Base-by-base conservation (phyloP, 768 basidiomycete genomes). In the Leccinum subtestaceum region DNA sequence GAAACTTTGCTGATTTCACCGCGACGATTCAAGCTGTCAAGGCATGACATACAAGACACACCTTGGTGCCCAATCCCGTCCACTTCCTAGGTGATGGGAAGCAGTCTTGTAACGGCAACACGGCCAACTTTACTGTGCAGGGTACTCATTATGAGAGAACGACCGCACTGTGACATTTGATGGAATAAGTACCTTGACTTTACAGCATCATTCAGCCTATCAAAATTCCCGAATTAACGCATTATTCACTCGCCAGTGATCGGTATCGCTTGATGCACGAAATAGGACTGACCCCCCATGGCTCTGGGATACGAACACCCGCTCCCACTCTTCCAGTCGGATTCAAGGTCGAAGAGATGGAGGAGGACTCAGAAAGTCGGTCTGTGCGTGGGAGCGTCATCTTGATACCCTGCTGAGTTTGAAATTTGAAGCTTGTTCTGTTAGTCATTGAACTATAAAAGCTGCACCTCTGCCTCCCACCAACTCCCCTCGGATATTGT, bases 371-470 rank as follows among this genome's bases (percentile, higher is more conserved):
- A 9, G 29, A n/a, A 46, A 27, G 43, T 2, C 70, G 79, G 78
- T 73, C 78, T 61, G 77, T 80, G 80, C 79, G 79, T 80, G 79
- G 72, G 80, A 81, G 74, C 9, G 51, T 6, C 36, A 56, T 2
- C 0, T 38, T 55, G 55, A 70, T 62, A 53, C 52, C 27, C 13
- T 63, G 75, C 80, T 74, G 79, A 78, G 79, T 77, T 76, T 75
- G 70, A 78, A 78, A 62, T 70, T 73, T 60, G 63, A 70, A 72
- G 70, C 69, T 63, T 76, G 65, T 76, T 75, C 65, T 61, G 68
- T 71, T 63, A 57, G 67, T 56, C 63, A 76, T 73, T 70, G 67
- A 67, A 72, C 57, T 77, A 77, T 77, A 77, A 77, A 78, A 78
- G 76, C 65, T 62, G 25, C 15, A 60, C 65, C 68, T 61, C 59